Conservation (phyloP, 2,329 filamentous ascomycete species). For the Polytolypa hystricis region DNA sequence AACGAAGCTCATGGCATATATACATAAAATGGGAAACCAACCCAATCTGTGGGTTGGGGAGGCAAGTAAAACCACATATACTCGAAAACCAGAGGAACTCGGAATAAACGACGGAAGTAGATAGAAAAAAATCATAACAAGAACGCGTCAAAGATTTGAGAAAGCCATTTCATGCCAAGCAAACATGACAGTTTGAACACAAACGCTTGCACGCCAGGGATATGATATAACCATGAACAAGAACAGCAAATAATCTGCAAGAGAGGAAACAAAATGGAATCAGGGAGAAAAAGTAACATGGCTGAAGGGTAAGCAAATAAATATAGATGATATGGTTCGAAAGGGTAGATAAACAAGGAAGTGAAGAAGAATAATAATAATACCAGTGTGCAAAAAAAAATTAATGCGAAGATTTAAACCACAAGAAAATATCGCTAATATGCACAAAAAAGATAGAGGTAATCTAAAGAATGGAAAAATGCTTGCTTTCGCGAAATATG, state of each 20-base stretch:
- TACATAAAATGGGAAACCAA: no score
- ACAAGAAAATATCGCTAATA: background rate
- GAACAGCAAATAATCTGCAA: slow-evolving; percentile 11
- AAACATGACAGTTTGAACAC: background rate
- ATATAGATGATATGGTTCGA: slow-evolving; percentile 3
- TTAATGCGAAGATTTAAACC: slow-evolving; percentile 4
- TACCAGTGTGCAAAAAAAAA: background rate
- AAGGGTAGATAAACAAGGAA: slow-evolving; percentile 9
- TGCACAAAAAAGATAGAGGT: slow-evolving; percentile 6
- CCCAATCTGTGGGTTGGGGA: no score
- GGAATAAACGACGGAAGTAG: no score
- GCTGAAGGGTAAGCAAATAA: background rate
- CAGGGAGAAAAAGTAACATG: slow-evolving; percentile 3
- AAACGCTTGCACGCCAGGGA: background rate
- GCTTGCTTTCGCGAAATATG: no score
- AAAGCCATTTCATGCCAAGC: no score
- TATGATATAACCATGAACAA: slow-evolving; percentile 8
- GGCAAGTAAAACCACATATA: no score
- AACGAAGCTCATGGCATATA: no score
- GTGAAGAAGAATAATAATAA: no score
- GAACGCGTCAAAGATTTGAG: no score
- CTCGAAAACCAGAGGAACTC: no score
- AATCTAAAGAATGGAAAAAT: slow-evolving; percentile 6
- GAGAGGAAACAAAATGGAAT: background rate
- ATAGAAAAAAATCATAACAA: background rate